Base-by-base conservation (phyloP, 202 grass and related monocot genomes). In the Hordeum pubiflorum region DNA sequence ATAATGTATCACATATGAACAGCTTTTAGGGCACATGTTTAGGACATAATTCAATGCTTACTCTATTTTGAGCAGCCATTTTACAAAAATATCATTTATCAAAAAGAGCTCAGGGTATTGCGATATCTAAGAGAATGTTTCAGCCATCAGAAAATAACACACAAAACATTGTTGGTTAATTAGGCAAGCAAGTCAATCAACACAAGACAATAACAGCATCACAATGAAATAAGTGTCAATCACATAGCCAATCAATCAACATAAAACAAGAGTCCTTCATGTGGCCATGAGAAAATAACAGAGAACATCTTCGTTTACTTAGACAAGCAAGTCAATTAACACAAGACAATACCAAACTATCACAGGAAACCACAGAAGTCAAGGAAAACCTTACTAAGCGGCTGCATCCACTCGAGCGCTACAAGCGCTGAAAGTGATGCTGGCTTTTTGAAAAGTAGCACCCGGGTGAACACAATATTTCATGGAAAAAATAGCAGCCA, bases 1-100 rank as follows among this genome's bases (percentile, higher is more conserved):
- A 82, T 62, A 74, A 65, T 68, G 43, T 40, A 82, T 24, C 3
- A 88, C 77, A 41, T 59, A 82, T 23, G 0, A 90, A 85, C 15
- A 62, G 64, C 29, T 71, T 46, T 71, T 71, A 27, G 40, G 68
- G 43, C 39, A 27, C 68, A 46, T 43, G 64, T 69, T 74, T 65
- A 54, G 65, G 31, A 85, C 72, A 83, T 64, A 86, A 77, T 77
- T 48, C 31, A 72, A 23, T 36, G 1, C 14, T 39, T 72, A 38
- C 48, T 64, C n/a, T 58, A 79, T 64, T 48, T 67, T 58, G 20
- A 63, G 27, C 40, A 39, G 32, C 7, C 20, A 66, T 34, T 33
- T 73, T 17, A 54, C 15, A 44, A 68, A 71, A 54, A 69, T 3
- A 8, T 31, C 69, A 44, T 52, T 20, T 79, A 59, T 60, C 71